phyloP scores from a whole-genome alignment of 2,329 filamentous ascomycete species.

The Uncinocarpus reesii region DNA sequence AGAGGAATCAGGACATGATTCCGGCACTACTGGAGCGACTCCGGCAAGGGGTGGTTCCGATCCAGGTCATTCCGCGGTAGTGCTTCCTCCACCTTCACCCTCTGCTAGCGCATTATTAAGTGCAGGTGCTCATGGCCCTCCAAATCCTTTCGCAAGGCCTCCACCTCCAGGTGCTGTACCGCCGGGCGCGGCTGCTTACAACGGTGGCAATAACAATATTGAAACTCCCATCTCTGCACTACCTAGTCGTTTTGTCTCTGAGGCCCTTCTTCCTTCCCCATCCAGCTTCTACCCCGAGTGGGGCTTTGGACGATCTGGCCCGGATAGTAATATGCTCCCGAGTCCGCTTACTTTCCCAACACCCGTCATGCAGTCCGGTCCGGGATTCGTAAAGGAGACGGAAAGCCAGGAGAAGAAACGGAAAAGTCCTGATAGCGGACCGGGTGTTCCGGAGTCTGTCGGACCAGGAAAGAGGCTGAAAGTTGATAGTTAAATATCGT shows the following conservation, averaged over 20 bases:
- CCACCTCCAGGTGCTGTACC: conserved; percentile 50
- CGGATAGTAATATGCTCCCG: conserved; percentile 74
- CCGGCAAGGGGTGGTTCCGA: conserved; percentile 45
- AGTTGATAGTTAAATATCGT: conserved; percentile 14
- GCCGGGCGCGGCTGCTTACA: conserved; percentile 36
- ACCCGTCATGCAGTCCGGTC: conserved; percentile 43
- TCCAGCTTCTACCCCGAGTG: conserved; percentile 89
- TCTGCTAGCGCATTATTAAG: conserved; percentile 77
- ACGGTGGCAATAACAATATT: conserved; percentile 31
- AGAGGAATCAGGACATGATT: conserved; percentile 55
- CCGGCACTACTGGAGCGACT: conserved; percentile 46
- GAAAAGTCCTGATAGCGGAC: conserved; percentile 34
- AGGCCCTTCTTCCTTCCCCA: conserved; percentile 78
- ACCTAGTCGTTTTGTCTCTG: conserved; percentile 80
- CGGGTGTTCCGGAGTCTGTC: conserved; percentile 22
- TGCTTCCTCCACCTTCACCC: conserved; percentile 85
- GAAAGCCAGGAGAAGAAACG: conserved; percentile 38
- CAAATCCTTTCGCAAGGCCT: conserved; percentile 89
- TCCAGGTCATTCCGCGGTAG: conserved; percentile 57
- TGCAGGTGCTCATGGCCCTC: conserved; percentile 81
- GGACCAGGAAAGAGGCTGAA: conserved; percentile 32
- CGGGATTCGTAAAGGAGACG: conserved; percentile 32
- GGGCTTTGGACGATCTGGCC: conserved; percentile 55
- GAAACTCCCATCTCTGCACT: conserved; percentile 88
- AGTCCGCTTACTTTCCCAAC: conserved; percentile 91